Evolutionary conservation across 805 yeast species (phyloP), one percentile per base, ranked within the genome.

Genomic region (Nakazawaea wickerhamii): DNA sequence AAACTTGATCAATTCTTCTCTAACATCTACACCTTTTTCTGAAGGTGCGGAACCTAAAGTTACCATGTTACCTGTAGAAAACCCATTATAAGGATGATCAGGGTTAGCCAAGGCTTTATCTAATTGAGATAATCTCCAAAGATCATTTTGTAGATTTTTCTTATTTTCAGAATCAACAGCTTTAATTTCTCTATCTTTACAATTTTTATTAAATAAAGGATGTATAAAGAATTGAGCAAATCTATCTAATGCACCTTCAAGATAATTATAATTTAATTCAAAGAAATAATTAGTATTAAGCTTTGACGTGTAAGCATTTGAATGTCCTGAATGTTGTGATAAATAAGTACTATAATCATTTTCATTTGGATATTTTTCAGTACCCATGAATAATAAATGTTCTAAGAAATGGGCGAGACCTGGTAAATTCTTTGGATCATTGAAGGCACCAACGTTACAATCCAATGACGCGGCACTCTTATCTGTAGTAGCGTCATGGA

Each of bases 161-260:
- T 89, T 91, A 67, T 91, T 88, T 64, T 91, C 99, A 30, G 95
- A 84, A 61, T 91, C 96, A 8, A 91, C 98, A 1, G 98, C 98
- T 49, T 80, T 77, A 53, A 91, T 84, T 62, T 91, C 99, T 43
- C 97, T 73, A 56, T 89, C 96, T 57, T 88, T 86, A 57, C 96
- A 82, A 48, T 78, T 50, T 52, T 62, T 67, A 49, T 71, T 67
- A 55, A 91, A 91, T 51, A 91, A 66, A 1, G 99, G 99, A 22
- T 77, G 60, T 27, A 90, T 83, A 67, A 91, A 91, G 58, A 91
- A 91, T 59, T 91, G 98, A 4, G 96, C 76, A 61, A 91, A 91
- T 53, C 98, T 71, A 60, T 91, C 98, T 41, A 91, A 65, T 0
- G 97, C 96, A 5, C 95, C 96, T 47, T 81, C 79, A 46, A 91